Evolutionary conservation across 176 grass and related monocot genomes (phyloP), one percentile per base, ranked within the genome.

Genomic region (Phoenix dactylifera): DNA sequence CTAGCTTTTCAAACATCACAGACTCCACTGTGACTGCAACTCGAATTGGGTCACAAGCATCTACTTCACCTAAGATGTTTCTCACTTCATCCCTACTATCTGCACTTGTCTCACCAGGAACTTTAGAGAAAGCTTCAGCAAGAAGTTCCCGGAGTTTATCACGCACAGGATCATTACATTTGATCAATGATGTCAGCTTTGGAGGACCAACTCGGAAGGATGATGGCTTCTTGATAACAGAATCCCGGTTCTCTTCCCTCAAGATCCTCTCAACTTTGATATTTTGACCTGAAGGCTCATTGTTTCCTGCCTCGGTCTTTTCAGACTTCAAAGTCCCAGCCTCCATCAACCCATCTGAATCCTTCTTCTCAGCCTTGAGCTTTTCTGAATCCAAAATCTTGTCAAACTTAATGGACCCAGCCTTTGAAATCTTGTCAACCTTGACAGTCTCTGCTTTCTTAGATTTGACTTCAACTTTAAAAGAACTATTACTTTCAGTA

Each of bases 101-200:
- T 9, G 84, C 79, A 53, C 72, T 74, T 4, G 84, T 85, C 74
- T 94, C 89, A 16, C 52, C 59, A 26, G 74, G 71, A 79, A 95
- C 85, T 67, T 57, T 95, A n/a, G 68, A 29, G 15, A 95, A 95
- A 18, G 89, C 81, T 17, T 95, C 89, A 23, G 79, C 89, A 66
- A 95, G 77, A 48, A 88, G 70, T 76, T 88, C 89, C 24, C 85
- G 59, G 20, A 85, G 79, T 69, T 84, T 83, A 60, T 95, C 89
- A 9, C 85, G 72, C 24, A 82, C 64, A 28, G 67, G 52, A 55
- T 95, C 78, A 24, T 85, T 88, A 79, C 84, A 85, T 85, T 79
- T 85, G 67, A 88, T 67, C 44, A 85, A 73, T 19, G 85, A 79
- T 15, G 80, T 73, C 23, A 95, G 32, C 63, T 82, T 88, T 24